Percentiles rank a stretch among this genome's conserved stretches.
These are phyloP conservation scores for Saturnispora mendoncae DNA, from an alignment of 805 yeast genomes.

Conservation along the genomic window DNA sequence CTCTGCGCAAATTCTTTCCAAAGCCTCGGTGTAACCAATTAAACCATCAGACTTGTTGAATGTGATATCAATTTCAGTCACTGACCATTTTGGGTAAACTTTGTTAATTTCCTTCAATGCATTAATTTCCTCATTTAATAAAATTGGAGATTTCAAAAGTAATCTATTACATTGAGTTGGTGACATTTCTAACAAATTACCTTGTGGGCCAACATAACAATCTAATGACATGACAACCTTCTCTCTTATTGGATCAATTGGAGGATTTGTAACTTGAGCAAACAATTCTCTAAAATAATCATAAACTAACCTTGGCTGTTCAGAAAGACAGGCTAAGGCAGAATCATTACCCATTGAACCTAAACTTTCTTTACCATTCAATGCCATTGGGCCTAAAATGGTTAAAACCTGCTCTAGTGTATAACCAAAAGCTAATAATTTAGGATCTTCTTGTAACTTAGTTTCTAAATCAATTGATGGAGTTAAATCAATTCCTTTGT, in stretches of 20 bases:
- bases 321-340: slow-evolving; percentile 88
- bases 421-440: slow-evolving; percentile 81
- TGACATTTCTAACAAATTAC: slow-evolving; percentile 86
- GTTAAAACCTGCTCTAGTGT: slow-evolving; percentile 86
- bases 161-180: slow-evolving; percentile 87
- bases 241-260: slow-evolving; percentile 97
- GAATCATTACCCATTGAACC: slow-evolving; percentile 99
- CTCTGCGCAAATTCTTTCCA: slow-evolving; percentile 79
- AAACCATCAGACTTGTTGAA: slow-evolving; percentile 77
- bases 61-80: slow-evolving; percentile 77
- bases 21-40: slow-evolving; percentile 73
- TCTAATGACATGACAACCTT: slow-evolving; percentile 94
- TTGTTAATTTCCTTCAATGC: slow-evolving; percentile 66
- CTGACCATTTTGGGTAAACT: slow-evolving; percentile 83
- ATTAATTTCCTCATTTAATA: slow-evolving; percentile 60
- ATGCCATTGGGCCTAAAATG: slow-evolving; percentile 87
- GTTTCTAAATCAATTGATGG: slow-evolving; percentile 25
- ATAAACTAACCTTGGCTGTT: slow-evolving; percentile 81
- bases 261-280: slow-evolving; percentile 98
- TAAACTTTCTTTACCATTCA: slow-evolving; percentile 83
- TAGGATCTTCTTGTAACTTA: slow-evolving; percentile 70
- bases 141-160: slow-evolving; percentile 72
- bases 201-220: slow-evolving; percentile 98
- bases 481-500: slow-evolving; percentile 28
- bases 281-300: slow-evolving; percentile 94